These are phyloP conservation scores for Penicillium silybi DNA, from an alignment of 495 filamentous ascomycete genomes.

Conservation along the genomic window DNA sequence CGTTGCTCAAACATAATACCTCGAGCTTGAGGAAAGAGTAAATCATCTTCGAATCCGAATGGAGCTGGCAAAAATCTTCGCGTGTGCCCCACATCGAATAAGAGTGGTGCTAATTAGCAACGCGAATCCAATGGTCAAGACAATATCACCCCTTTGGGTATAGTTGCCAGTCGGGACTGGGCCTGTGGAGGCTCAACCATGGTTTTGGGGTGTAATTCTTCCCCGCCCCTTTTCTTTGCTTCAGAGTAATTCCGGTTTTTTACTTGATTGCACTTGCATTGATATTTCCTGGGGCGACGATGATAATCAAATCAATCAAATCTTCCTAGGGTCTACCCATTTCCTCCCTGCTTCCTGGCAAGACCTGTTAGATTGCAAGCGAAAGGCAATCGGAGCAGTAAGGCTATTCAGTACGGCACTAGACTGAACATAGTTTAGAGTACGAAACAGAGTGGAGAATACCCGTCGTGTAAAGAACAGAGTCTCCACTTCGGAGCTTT, in stretches of 20 bases:
- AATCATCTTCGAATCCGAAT: neutral
- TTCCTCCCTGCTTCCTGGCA: neutral
- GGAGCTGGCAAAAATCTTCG: slow-evolving; percentile 13
- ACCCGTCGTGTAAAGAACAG: slow-evolving; percentile 23
- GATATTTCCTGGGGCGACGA: neutral
- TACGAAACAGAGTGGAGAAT: slow-evolving; percentile 21
- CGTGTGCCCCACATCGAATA: slow-evolving; percentile 13
- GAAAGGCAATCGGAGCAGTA: slow-evolving; percentile 14
- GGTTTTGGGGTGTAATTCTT: slow-evolving; percentile 18
- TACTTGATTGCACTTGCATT: neutral
- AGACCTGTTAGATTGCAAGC: slow-evolving; percentile 6
- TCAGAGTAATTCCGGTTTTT: neutral
- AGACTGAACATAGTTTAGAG: slow-evolving; percentile 16
- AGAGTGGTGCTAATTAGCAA: slow-evolving; percentile 19
- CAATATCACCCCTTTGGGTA: slow-evolving; percentile 21
- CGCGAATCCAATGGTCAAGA: slow-evolving; percentile 10
- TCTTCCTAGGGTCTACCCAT: neutral
- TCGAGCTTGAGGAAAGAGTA: neutral
- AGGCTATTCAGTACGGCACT: slow-evolving; percentile 20
- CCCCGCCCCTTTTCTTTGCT: slow-evolving; percentile 22
- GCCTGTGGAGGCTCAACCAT: slow-evolving; percentile 29
- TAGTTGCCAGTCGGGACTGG: neutral
- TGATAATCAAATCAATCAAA: neutral
- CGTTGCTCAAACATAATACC: neutral
- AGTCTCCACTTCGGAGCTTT: slow-evolving; percentile 17